Percentiles rank a stretch among this genome's conserved stretches.
Conservation (phyloP, 1,284 basidiomycete species). For the Trametes hirsuta region DNA sequence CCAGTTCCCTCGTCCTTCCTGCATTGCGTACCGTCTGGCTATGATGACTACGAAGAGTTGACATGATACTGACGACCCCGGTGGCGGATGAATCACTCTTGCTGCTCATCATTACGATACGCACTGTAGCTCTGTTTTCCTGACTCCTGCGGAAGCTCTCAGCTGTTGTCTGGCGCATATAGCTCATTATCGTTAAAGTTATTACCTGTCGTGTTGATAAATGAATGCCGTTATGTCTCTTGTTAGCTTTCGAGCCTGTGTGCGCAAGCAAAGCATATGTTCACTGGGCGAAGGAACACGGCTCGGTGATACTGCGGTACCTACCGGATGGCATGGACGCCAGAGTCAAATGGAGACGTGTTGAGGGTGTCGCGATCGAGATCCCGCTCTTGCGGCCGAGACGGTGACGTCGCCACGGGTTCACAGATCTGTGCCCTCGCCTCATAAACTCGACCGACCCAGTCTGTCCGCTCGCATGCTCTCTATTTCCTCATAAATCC, state of each 20-base stretch:
- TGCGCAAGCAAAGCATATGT: background rate
- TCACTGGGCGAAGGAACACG: background rate
- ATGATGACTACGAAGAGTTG: slow-evolving; percentile 25
- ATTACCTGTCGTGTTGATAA: slow-evolving; percentile 6
- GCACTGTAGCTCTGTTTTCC: slow-evolving; percentile 15
- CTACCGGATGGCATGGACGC: too few species aligned
- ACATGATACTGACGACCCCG: slow-evolving; percentile 43
- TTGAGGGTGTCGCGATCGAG: slow-evolving; percentile 8
- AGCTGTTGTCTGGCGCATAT: slow-evolving; percentile 24
- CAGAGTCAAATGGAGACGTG: too few species aligned
- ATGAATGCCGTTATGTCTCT: slow-evolving; percentile 8
- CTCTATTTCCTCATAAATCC: background rate
- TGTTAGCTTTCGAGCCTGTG: background rate
- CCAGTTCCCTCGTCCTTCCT: slow-evolving; percentile 26
- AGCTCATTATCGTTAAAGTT: slow-evolving; percentile 19
- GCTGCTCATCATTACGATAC: slow-evolving; percentile 25
- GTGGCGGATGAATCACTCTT: slow-evolving; percentile 40
- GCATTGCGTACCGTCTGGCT: slow-evolving; percentile 23
- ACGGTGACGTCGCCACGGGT: slow-evolving; percentile 18
- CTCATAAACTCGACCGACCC: background rate
- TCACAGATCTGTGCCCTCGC: background rate
- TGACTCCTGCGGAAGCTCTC: slow-evolving; percentile 4
- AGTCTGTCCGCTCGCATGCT: background rate
- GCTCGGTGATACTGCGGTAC: too few species aligned
- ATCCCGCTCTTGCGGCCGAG: background rate